Evolutionary conservation across 1,284 basidiomycete genomes (phyloP), one percentile per base, ranked within the genome.

Genomic region (Trametes sp.): DNA sequence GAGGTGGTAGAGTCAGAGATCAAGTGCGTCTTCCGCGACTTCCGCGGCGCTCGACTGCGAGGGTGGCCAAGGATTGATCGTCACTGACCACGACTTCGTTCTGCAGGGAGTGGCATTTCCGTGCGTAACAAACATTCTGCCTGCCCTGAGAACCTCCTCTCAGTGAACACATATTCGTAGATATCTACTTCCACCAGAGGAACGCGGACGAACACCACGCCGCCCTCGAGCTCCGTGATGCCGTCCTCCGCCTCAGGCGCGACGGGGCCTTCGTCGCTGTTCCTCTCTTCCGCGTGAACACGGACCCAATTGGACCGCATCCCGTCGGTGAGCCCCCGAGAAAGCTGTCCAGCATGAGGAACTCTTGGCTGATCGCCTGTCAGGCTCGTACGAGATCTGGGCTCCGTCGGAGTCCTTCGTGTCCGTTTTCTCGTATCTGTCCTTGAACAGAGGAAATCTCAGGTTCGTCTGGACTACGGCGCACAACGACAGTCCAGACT

Each of bases 361-460:
- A 14, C 33, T 2, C 14, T 16, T 9, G 0, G 29, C 29, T 46
- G 33, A 46, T 19, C 14, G 10, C 31, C 21, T 16, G 11, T 7
- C n/a, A 90, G 89, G 89, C 16, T 90, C 89, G 0, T 92, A 91
- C 69, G 90, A 92, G 69, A 87, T 92, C 26, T 92, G 90, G 90
- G 85, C 81, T 33, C 90, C 90, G 0, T 81, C 83, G 0, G 87
- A 90, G 67, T 90, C 89, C 1, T 92, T 92, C 70, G 76, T 82
- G 0, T 81, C 87, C 0, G 85, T 92, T 14, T 93, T 86, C 70
- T 92, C 90, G 16, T 92, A 91, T 64, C 79, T 93, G 21, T 86
- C 83, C 66, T 75, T 87, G 73, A 84, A 92, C 72, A 81, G 86
- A 56, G 89, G 89, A 6, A 70, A 82, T 46, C 76, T 92, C 36